These are phyloP conservation scores for Candida ovalis DNA, from an alignment of 805 yeast species.

Conservation along the genomic window DNA sequence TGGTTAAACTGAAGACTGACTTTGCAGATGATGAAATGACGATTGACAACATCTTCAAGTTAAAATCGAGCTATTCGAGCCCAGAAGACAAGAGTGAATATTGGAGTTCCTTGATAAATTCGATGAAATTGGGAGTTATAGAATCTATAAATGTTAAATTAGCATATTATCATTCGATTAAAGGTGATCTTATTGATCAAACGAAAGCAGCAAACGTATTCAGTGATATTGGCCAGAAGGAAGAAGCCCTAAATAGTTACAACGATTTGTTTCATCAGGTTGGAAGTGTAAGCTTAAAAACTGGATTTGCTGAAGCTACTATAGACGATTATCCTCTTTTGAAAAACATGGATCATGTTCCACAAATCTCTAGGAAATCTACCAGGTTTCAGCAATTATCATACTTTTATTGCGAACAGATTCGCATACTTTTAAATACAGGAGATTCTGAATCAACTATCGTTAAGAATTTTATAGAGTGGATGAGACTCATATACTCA, in stretches of 20 bases:
- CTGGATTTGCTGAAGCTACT: constrained; percentile 15
- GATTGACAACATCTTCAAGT: constrained; percentile 36
- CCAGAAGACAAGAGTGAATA: constrained; percentile 41
- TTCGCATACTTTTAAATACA: constrained; percentile 19
- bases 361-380: constrained; percentile 2
- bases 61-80: constrained; percentile 34
- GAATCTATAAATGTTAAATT: constrained; percentile 51
- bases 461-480: constrained; percentile 27
- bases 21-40: constrained; percentile 24
- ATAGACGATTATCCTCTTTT: constrained; percentile 11
- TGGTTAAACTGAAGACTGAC: constrained; percentile 30
- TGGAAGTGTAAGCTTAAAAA: constrained; percentile 10
- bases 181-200: constrained; percentile 12
- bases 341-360: constrained; percentile 4
- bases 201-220: constrained; percentile 35
- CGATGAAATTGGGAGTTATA: constrained; percentile 47
- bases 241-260: constrained; percentile 56
- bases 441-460: constrained; percentile 27
- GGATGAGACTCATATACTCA: constrained; percentile 25
- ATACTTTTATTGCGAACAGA: constrained; percentile 20
- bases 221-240: constrained; percentile 49
- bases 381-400: constrained; percentile 20
- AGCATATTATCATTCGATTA: constrained; percentile 32
- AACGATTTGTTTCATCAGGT: constrained; percentile 36
- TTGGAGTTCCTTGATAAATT: constrained; percentile 44